Evolutionary conservation across 257 asterid genomes (phyloP), one percentile per base, ranked within the genome.

Genomic region (Striga asiatica): DNA sequence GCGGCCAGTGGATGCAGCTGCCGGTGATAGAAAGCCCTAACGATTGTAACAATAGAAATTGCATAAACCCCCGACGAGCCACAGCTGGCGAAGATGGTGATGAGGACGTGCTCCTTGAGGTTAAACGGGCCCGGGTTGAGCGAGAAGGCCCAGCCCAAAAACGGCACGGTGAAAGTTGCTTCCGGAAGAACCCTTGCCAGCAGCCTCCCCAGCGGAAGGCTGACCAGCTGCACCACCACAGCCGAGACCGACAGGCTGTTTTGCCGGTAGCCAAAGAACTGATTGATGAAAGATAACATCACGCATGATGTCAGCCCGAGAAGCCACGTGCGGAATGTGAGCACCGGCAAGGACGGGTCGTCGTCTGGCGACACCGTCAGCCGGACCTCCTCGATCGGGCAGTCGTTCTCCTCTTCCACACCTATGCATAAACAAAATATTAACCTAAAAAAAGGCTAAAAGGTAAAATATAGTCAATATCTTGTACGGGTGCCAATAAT

Each of bases 121-220:
- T 63, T 77, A 54, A 85, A 85, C 0, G 86, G 86, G 3, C 93
- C 95, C 0, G 93, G 89, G 17, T 85, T 85, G 21, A 85, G 41
- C 0, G 81, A 35, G 14, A 85, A 79, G 0, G 78, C 52, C 85
- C 78, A 76, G 4, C 46, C 34, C 4, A 61, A 60, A 3, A 53
- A 0, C 18, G 86, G 94, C 28, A 83, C 66, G 1, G 45, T 46
- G n/a, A 73, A 38, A 3, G 2, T 27, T 54, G 12, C 72, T 28
- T 66, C 51, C 0, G 92, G 88, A 8, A 85, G 50, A 0, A 62
- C 68, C 3, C 61, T 58, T 0, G 92, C 86, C 92, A 84, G 75
- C 24, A 84, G 29, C 34, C 46, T 70, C 0, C 88, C 92, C 0
- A 77, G 0, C 0, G 92, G 88, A 4, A 85, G 88, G 13, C 77